These are phyloP conservation scores for Candida oleophila DNA, from an alignment of 805 yeast genomes.

Conservation along the genomic window DNA sequence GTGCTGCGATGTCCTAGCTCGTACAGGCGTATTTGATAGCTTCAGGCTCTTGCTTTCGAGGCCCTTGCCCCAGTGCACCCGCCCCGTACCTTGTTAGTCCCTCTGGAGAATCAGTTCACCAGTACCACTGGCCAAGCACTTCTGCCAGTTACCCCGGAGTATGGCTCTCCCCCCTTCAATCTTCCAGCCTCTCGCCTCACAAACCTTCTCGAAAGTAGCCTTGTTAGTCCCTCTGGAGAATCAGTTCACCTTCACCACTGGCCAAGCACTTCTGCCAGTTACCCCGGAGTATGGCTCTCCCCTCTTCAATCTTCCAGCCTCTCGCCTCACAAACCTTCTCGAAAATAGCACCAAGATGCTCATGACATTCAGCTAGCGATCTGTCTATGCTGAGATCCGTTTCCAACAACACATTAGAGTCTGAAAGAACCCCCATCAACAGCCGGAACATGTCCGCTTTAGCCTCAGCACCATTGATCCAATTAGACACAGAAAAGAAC, in stretches of 20 bases:
- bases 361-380: conserved; percentile 16
- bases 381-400: conserved; percentile 36
- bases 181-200: conserved; percentile 12
- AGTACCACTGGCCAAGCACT: too few relatives aligned
- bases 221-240: too few relatives aligned
- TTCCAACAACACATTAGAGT: conserved; percentile 31
- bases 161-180: conserved; percentile 11
- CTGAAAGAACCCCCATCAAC: conserved; percentile 16
- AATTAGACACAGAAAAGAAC: conserved; percentile 53
- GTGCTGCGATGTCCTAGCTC: conserved; percentile 10
- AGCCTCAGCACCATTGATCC: conserved; percentile 43
- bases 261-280: too few relatives aligned
- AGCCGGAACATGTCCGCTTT: conserved; percentile 19
- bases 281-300: conserved; percentile 11
- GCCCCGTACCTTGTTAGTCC: too few relatives aligned
- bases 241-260: too few relatives aligned
- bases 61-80: conserved; percentile 10
- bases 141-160: too few relatives aligned
- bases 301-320: conserved; percentile 4
- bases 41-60: conserved; percentile 13
- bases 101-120: too few relatives aligned
- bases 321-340: conserved; percentile 11
- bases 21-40: too few relatives aligned
- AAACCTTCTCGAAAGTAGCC: conserved; percentile 19
- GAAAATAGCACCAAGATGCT: conserved; percentile 21